Evolutionary conservation across 1,139 yeast species (phyloP), one percentile per base, ranked within the genome.

Genomic region (Candida sanyaensis): DNA sequence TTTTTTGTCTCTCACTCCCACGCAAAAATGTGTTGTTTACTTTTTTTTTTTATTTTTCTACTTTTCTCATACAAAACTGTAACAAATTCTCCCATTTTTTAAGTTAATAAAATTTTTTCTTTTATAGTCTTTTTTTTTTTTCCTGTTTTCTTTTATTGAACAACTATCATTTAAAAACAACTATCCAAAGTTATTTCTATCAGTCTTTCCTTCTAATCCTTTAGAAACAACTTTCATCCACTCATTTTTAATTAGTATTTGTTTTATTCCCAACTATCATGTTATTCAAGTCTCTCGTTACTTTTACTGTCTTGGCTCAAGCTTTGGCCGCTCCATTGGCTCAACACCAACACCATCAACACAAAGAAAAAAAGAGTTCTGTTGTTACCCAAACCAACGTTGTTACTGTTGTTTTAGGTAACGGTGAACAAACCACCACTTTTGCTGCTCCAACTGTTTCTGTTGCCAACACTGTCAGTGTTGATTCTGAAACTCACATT

Each of bases 261-360:
- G 37, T 29, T 34, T 34, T 13, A 39, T 39, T 27, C 32, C 37
- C 43, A 32, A 17, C 23, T 17, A 11, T 13, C 23, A 28, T 81
- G 86, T 72, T 80, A 65, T 78, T 80, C 64, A 75, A 73, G 55
- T 69, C 75, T 51, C 51, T 73, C 54, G 59, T 68, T 54, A 57
- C 73, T 45, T 64, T 73, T 41, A 65, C 75, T 31, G 55, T 77
- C 49, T 69, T 69, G 52, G 62, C 60, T 48, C 55, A 55, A 45
- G 56, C 58, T 40, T 43, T 50, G 47, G 69, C 68, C 46, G 64
- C 67, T 36, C 65, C 65, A 41, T 52, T 78, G 37, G 69, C 71
- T 49, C 39, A 26, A 26, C 61, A 69, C 55, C 66, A 66, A 54
- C 70, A 67, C 54, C 71, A 70, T 55, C 75, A 71, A 55, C 77